A percentile compares a stretch with the other conserved stretches of the same genome.
phyloP scores from a whole-genome alignment of 2,329 filamentous ascomycete genomes.

The Microdochium nivale region DNA sequence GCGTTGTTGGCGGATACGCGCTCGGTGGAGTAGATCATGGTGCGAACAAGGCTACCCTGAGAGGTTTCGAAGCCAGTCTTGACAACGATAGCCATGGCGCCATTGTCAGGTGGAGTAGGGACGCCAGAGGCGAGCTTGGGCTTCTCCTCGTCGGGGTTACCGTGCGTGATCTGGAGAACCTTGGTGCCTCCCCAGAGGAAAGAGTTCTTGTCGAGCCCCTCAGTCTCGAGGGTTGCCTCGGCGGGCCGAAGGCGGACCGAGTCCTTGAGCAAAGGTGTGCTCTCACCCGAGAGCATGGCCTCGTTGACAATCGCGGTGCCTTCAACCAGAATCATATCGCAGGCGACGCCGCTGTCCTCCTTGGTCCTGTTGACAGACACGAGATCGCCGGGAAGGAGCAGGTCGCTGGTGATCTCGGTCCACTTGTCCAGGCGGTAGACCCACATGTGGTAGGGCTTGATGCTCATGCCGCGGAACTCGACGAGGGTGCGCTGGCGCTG shows the following conservation, averaged over 20 bases:
- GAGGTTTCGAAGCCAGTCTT: slow-evolving; percentile 99
- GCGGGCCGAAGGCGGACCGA: slow-evolving; percentile 83
- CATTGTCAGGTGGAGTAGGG: slow-evolving; percentile 79
- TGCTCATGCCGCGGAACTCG: slow-evolving; percentile 98
- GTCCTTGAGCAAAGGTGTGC: slow-evolving; percentile 92
- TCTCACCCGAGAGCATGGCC: slow-evolving; percentile 97
- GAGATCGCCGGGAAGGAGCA: slow-evolving; percentile 85
- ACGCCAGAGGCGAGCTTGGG: slow-evolving; percentile 69
- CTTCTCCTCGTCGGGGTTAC: slow-evolving; percentile 65
- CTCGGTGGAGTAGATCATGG: slow-evolving; percentile 99
- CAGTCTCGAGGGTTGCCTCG: slow-evolving; percentile 72
- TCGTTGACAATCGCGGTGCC: slow-evolving; percentile 97
- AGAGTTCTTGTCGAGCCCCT: slow-evolving; percentile 91
- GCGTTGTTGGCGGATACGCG: slow-evolving; percentile 97
- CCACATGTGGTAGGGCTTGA: slow-evolving; percentile 94
- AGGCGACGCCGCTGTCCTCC: slow-evolving; percentile 93
- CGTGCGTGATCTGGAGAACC: slow-evolving; percentile 89
- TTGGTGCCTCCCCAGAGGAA: slow-evolving; percentile 98
- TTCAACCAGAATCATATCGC: slow-evolving; percentile 92
- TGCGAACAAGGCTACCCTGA: slow-evolving; percentile 92
- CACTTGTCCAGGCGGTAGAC: slow-evolving; percentile 83
- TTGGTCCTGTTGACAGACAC: slow-evolving; percentile 90
- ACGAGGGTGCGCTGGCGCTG: slow-evolving; percentile 91
- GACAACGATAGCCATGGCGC: slow-evolving; percentile 85
- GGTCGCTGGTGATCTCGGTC: slow-evolving; percentile 82